Base-by-base conservation (phyloP, 257 asterid genomes). In the Henckelia pumila region DNA sequence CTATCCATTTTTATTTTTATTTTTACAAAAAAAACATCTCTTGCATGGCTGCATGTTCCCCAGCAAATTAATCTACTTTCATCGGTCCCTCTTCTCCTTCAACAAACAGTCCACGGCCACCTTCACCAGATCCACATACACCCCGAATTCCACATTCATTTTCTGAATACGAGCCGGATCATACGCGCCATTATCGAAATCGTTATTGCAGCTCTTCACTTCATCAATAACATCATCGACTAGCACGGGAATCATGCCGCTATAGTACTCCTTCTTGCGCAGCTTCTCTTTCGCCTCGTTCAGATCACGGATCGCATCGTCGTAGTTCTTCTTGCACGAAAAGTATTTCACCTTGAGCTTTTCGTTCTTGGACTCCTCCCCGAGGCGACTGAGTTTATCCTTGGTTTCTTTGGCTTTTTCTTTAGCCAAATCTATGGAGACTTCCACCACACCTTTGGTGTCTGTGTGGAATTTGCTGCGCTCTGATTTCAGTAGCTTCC, bases 281-380 rank as follows among this genome's bases (percentile, higher is more conserved):
- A 72, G 64, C 28, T 14, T 14, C 10, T 23, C 47, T 47, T 33
- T 63, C 5, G 59, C 76, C 24, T 8, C 16, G 1, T 14, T 32
- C n/a, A 80, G 76, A 68, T 71, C 65, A 28, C 56, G 65, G 47
- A 50, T 13, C 6, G 67, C 79, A 6, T 78, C 66, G n/a, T 64
- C 56, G 70, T 76, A 78, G 37, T 73, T 81, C 56, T 63, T 60
- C 0, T 78, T 65, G 49, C 86, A 81, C 2, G 71, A 60, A 6
- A 1, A 6, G 47, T 76, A 78, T 59, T 71, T 70, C 11, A 23
- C 8, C 59, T 60, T 78, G 72, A 70, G 24, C 1, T 6, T 17
- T 1, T 59, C 57, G 47, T 73, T 56, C 7, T 6, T 17, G 1
- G 71, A 71, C 19, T 70, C 71, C 3, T 28, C 6, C 65, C 24